These are phyloP conservation scores for Coix lacrymajobi DNA, from an alignment of 176 grass and related monocot genomes.

Conservation along the genomic window DNA sequence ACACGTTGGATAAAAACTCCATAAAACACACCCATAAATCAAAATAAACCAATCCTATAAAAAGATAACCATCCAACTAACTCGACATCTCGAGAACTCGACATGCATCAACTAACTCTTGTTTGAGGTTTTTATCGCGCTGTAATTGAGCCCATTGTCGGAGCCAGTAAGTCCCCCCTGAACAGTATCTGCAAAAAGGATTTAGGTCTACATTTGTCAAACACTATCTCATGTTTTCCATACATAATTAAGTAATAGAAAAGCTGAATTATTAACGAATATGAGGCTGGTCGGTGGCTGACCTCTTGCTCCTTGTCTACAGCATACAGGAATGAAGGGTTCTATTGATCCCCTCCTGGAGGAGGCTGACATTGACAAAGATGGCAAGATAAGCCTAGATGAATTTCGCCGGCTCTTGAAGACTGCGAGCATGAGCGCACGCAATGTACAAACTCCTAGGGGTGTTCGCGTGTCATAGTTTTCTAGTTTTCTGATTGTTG, in stretches of 20 bases:
- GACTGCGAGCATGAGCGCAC: slow-evolving; percentile 83
- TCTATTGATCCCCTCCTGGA: slow-evolving; percentile 80
- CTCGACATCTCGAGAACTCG: too few relatives aligned
- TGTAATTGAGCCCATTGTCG: too few relatives aligned
- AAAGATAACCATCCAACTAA: too few relatives aligned
- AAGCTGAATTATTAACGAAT: not conserved
- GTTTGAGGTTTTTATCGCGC: too few relatives aligned
- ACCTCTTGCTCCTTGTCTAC: slow-evolving; percentile 14
- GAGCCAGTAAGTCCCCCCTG: too few relatives aligned
- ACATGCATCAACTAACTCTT: too few relatives aligned
- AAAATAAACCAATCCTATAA: too few relatives aligned
- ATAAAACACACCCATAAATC: too few relatives aligned
- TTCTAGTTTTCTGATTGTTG: not conserved
- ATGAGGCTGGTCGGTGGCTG: slow-evolving; percentile 11
- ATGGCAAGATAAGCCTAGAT: slow-evolving; percentile 91
- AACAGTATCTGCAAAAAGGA: too few relatives aligned
- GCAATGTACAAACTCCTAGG: slow-evolving; percentile 43
- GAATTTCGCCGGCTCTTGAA: slow-evolving; percentile 90
- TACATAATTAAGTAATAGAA: not conserved
- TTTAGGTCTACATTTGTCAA: too few relatives aligned
- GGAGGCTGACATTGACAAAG: slow-evolving; percentile 92
- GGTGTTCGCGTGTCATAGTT: slow-evolving; percentile 8
- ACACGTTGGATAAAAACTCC: too few relatives aligned
- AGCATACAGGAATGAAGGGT: slow-evolving; percentile 85
- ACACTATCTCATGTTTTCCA: not conserved